phyloP scores from a whole-genome alignment of 495 filamentous ascomycete genomes.

The Xylaria castorea region DNA sequence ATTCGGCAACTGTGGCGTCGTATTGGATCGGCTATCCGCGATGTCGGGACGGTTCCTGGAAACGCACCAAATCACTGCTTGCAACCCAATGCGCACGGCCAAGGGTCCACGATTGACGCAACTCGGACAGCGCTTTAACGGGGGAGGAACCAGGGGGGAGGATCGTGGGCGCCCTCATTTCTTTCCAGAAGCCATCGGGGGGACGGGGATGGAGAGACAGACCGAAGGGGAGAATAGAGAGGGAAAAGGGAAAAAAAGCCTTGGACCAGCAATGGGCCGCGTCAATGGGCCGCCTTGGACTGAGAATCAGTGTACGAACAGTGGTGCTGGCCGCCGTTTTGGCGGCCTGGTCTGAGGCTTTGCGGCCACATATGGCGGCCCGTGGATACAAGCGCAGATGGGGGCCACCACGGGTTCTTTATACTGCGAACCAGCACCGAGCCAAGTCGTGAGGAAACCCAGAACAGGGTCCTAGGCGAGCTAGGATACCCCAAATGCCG shows the following conservation, averaged over 20 bases:
- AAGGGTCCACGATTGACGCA: not conserved
- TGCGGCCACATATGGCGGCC: slow-evolving; percentile 37
- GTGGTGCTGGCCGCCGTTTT: slow-evolving; percentile 37
- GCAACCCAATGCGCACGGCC: slow-evolving; percentile 26
- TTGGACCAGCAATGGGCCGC: slow-evolving; percentile 34
- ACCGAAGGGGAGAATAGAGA: slow-evolving; percentile 23
- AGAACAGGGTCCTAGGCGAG: not conserved
- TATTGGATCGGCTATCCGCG: slow-evolving; percentile 25
- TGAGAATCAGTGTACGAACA: slow-evolving; percentile 23
- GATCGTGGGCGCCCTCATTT: slow-evolving; percentile 37
- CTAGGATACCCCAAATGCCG: not conserved
- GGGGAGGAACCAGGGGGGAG: not conserved
- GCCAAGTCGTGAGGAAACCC: not conserved
- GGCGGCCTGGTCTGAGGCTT: slow-evolving; percentile 40
- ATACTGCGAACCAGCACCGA: slow-evolving; percentile 26
- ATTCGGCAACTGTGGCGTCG: slow-evolving; percentile 17
- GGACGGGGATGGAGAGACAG: not conserved
- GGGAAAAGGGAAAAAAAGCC: slow-evolving; percentile 29
- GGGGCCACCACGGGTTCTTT: slow-evolving; percentile 37
- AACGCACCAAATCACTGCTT: slow-evolving; percentile 26
- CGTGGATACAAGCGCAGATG: slow-evolving; percentile 5
- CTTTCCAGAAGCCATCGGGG: slow-evolving; percentile 32
- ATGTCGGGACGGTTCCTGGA: slow-evolving; percentile 32
- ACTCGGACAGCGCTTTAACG: not conserved
- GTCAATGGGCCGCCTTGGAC: slow-evolving; percentile 31